Conservation (phyloP, 2,329 filamentous ascomycete genomes). For the Truncatella angustata region DNA sequence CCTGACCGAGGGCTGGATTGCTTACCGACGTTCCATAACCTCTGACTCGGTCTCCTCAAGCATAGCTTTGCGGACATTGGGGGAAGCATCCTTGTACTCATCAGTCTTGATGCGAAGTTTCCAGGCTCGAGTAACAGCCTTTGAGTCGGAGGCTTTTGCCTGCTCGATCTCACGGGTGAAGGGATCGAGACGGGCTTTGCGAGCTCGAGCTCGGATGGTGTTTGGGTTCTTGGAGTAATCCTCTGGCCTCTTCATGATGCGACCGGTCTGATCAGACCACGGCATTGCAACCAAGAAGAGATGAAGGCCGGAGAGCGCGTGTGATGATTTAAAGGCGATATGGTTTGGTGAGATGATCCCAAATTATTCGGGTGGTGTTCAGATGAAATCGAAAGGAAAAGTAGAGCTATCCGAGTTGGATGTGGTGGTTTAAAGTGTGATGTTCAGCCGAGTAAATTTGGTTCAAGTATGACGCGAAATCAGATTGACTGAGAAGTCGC, state of each 20-base stretch:
- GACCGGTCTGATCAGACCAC: neutral
- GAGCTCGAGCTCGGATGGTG: conserved; percentile 20
- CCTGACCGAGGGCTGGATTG: neutral
- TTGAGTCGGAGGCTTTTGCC: conserved; percentile 18
- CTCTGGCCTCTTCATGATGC: conserved; percentile 6
- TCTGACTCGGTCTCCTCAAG: conserved; percentile 14
- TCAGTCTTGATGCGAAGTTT: conserved; percentile 10
- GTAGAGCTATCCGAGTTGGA: neutral
- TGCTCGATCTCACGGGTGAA: conserved; percentile 16
- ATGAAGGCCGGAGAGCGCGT: neutral
- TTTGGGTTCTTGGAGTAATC: conserved; percentile 25
- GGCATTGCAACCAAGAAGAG: neutral
- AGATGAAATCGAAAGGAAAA: neutral
- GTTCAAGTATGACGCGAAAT: too few species aligned
- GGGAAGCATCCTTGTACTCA: conserved; percentile 12
- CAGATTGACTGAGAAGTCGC: too few species aligned
- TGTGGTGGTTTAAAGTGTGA: neutral
- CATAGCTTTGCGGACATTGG: conserved; percentile 10
- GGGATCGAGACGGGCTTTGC: conserved; percentile 16
- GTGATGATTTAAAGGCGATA: neutral
- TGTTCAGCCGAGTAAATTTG: neutral
- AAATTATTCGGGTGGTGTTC: neutral
- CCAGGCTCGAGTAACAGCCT: conserved; percentile 19
- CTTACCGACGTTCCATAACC: conserved; percentile 18
- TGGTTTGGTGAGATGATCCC: neutral